Base-by-base conservation (phyloP, 805 yeast species). In the Zygosaccharomyces kombuchaensis region DNA sequence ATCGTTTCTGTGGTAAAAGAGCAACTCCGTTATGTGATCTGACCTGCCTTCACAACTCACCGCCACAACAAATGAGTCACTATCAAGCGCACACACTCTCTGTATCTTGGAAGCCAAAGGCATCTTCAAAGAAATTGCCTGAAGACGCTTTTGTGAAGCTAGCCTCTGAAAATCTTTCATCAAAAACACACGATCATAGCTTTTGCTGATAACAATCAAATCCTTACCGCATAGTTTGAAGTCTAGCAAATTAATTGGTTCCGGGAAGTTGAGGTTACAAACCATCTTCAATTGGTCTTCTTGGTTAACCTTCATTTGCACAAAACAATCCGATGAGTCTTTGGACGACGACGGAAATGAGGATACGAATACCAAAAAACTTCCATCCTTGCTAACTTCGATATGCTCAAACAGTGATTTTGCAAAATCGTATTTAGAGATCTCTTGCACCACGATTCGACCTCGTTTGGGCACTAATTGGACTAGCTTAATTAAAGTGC, bases 141-240 rank as follows among this genome's bases (percentile, higher is more conserved):
- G 25, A 3, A 30, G 36, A 5, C 22, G 27, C n/a, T 31, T 43
- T 10, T 21, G 21, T 12, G 25, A 14, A 23, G 31, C 36, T 10
- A 34, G 14, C n/a, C 40, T 40, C 3, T 29, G 14, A 22, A 47
- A 51, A 26, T 49, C 45, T 26, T 44, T 48, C n/a, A 55, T 23
- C 4, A 48, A 16, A 35, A 39, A 54, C 2, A 54, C n/a, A 7
- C 34, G 43, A 13, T 47, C 47, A 34, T 45, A 40, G 8, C 31
- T 25, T n/a, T 38, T 36, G 6, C 41, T 45, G 10, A 49, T 42
- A 9, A 53, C 38, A 10, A 53, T 35, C 13, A 56, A 44, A 23
- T 51, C 47, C 34, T 48, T 47, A 14, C 46, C 53, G 31, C 45
- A 49, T 6, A 57, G 26, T 25, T 45, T 45, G 42, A 56, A 56